Base-by-base conservation (phyloP, 306 rosid genomes). In the Trifolium fragiferum region DNA sequence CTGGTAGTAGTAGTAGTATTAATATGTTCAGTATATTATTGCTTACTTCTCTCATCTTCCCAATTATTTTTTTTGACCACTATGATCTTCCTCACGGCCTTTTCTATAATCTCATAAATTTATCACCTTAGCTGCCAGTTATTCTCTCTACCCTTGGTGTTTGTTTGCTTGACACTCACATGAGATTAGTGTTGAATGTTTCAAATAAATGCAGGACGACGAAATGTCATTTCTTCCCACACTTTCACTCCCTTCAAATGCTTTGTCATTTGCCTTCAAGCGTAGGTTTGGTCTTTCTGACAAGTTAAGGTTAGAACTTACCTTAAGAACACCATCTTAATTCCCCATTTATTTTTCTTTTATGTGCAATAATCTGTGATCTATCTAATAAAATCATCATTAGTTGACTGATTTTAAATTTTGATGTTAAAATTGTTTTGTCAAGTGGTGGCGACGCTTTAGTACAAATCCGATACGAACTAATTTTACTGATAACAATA, bases 211-310 rank as follows among this genome's bases (percentile, higher is more conserved):
- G 85, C 89, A 93, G 98, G 98, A 94, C 51, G 95, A 88, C 8
- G 87, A 89, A 83, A 44, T 94, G 86, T 84, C 98, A 49, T 87
- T 92, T 83, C 89, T 91, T 75, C 98, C 98, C 19, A 32, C 80
- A 57, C 18, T 94, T 43, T 86, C 88, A 33, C 84, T 91, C 55
- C 96, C 98, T 58, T 94, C 97, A 37, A 94, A 92, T 87, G 90
- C 91, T 27, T 38, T 90, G 13, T 86, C 98, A 13, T 86, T 87
- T 78, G 96, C 98, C 30, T 90, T 94, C 79, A 91, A 94, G 86
- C 98, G 97, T 59, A 87, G 81, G 63, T 77, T 94, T 64, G 78
- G 89, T 76, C 96, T 91, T 72, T 88, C 92, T 23, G 82, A 94
- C 82, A 94, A 94, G 76, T 72, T 94, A 80, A 94, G 97, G 98